These are phyloP conservation scores for Tuber aestivum DNA, from an alignment of 495 filamentous ascomycete genomes.

Conservation along the genomic window DNA sequence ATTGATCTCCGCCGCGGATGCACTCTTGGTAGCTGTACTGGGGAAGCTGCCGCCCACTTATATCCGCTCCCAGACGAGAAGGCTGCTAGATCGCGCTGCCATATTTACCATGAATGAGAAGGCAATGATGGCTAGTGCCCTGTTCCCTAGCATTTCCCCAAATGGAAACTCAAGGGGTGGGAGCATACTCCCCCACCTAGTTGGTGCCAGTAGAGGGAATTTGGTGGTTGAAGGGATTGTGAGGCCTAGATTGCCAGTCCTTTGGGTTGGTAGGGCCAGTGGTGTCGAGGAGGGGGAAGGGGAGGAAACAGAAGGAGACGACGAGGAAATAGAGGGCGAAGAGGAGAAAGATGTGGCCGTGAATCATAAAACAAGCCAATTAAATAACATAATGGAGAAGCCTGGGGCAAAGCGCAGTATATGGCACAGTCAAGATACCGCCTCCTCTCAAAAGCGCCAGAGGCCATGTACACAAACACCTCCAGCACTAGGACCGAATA, in stretches of 20 bases:
- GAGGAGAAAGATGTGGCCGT: not conserved
- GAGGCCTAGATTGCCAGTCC: conserved; percentile 38
- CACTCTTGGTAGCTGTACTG: conserved; percentile 29
- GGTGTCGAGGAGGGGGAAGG: conserved; percentile 5
- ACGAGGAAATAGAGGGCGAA: conserved; percentile 1
- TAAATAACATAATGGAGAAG: conserved; percentile 13
- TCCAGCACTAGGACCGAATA: not conserved
- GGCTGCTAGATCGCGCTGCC: conserved; percentile 36
- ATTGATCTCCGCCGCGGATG: conserved; percentile 15
- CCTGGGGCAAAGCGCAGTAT: not conserved
- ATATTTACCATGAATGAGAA: conserved; percentile 34
- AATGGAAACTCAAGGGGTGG: conserved; percentile 10
- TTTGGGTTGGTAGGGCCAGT: conserved; percentile 29
- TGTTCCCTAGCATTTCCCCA: conserved; percentile 24
- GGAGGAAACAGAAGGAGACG: conserved; percentile 8
- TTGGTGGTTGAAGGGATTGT: conserved; percentile 30
- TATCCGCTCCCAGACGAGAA: conserved; percentile 33
- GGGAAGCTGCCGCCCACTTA: conserved; percentile 20
- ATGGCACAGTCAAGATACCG: conserved; percentile 13
- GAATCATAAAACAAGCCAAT: not conserved
- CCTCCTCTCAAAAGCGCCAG: conserved; percentile 5
- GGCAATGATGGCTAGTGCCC: conserved; percentile 38
- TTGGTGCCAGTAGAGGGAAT: conserved; percentile 17
- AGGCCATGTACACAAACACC: not conserved
- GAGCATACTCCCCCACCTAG: conserved; percentile 36